Evolutionary conservation across 1,284 basidiomycete genomes (phyloP), one percentile per base, ranked within the genome.

Genomic region (Rhodotorula mucilaginosa): DNA sequence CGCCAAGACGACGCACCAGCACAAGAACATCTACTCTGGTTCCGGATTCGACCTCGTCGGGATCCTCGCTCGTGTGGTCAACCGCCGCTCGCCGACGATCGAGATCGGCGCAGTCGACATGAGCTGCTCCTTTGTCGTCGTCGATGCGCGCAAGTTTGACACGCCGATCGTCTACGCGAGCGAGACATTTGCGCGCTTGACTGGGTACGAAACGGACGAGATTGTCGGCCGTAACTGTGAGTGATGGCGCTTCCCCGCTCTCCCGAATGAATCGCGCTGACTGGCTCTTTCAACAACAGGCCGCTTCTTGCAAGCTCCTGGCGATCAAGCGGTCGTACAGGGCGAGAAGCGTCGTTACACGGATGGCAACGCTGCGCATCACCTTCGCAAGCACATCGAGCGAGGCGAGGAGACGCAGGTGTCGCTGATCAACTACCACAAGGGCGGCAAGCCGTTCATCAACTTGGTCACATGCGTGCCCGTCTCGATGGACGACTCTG

Each of bases 31-130:
- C 18, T 97, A 97, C 82, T 93, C 92, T 2, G 83, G 88, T 0
- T 90, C 91, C 0, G 95, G 95, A 10, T 95, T 97, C 75, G 94
- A 98, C 80, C 85, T 95, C 67, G 84, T 97, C 64, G 87, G 88
- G 56, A 86, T 97, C 56, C 85, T 98, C 44, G 86, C 89, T 13
- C 86, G 91, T 18, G 89, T 97, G 21, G 88, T 86, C 8, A 86
- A 84, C 26, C 86, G 94, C 3, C 87, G 88, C 0, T 86, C 90
- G 76, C 92, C 92, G 1, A 87, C 85, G 70, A 87, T 97, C 65
- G 82, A 85, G 8, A 85, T 97, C 23, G 95, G 95, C 15, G 92
- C 95, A 0, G 91, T 98, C 57, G 95, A 98, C 81, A 84, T 95
- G 72, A 90, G 91, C 5, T 94, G 92, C 79, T 88, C 90, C 23